These are phyloP conservation scores for Zymoseptoria brevis DNA, from an alignment of 2,329 filamentous ascomycete species.

Conservation along the genomic window DNA sequence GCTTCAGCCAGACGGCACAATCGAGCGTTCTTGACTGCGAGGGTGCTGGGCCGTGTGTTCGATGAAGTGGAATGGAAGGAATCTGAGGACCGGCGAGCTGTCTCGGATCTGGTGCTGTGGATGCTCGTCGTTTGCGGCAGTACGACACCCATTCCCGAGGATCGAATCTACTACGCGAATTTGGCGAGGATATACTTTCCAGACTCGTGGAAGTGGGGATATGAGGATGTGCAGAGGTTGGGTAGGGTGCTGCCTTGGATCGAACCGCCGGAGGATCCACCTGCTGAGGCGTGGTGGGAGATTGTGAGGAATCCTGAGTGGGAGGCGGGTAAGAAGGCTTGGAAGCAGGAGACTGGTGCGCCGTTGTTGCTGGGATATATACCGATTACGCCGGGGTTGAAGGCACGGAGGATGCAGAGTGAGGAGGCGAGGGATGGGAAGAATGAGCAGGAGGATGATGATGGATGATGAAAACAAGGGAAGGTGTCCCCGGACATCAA, in stretches of 20 bases:
- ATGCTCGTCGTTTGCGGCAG: slow-evolving; percentile 11
- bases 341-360: neutral
- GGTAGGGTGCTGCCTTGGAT: slow-evolving; percentile 11
- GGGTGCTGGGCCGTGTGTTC: neutral
- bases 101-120: slow-evolving; percentile 10
- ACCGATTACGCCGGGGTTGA: neutral
- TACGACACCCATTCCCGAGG: neutral
- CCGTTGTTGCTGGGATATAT: neutral
- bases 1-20: slow-evolving; percentile 7
- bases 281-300: neutral
- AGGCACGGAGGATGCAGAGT: neutral
- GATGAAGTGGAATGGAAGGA: neutral
- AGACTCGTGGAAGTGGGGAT: neutral
- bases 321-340: neutral
- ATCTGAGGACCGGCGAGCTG: neutral
- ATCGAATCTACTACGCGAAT: slow-evolving; percentile 6
- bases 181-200: slow-evolving; percentile 6
- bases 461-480: neutral
- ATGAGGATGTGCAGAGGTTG: slow-evolving; percentile 4
- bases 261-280: neutral
- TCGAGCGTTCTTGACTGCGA: slow-evolving; percentile 1
- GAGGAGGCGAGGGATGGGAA: neutral
- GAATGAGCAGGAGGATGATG: neutral
- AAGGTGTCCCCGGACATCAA: neutral
- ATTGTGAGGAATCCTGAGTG: neutral